phyloP scores from a whole-genome alignment of 225 moss, liverwort and hornwort genomes.

The Physcomitrellopsis africana region DNA sequence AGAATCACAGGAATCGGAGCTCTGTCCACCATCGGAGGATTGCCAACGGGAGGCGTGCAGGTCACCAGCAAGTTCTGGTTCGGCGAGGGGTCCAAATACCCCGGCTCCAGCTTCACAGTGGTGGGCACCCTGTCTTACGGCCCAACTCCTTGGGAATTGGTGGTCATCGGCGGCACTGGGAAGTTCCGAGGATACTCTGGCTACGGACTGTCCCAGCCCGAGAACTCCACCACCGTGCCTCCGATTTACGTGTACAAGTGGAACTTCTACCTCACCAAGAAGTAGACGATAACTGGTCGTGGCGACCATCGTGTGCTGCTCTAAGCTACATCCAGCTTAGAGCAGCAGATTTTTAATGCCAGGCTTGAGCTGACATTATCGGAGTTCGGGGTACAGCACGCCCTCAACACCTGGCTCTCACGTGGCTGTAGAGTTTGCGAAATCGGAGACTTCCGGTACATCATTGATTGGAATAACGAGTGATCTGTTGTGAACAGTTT shows the following conservation, averaged over 20 bases:
- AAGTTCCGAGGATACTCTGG: conserved; percentile 36
- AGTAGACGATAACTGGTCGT: not conserved
- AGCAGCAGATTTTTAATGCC: no score
- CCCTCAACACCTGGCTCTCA: not conserved
- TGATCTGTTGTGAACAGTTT: not conserved
- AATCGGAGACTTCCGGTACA: no score
- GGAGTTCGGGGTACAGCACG: no score
- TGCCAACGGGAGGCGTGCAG: conserved; percentile 8
- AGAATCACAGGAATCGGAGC: conserved; percentile 17
- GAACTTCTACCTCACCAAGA: conserved; percentile 8
- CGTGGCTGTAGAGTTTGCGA: no score
- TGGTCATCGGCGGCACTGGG: conserved; percentile 32
- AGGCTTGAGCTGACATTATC: no score
- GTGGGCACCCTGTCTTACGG: conserved; percentile 12
- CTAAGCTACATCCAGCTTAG: no score
- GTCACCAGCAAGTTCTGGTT: conserved; percentile 34
- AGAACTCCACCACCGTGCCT: not conserved
- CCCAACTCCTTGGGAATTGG: conserved; percentile 9
- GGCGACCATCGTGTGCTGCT: no score
- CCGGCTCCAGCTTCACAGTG: conserved; percentile 32
- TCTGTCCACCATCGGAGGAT: not conserved
- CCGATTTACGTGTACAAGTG: conserved; percentile 27
- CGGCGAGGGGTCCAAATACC: conserved; percentile 22
- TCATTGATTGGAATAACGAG: no score
- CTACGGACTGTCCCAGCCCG: not conserved